Percentiles rank a stretch among this genome's conserved stretches.
Evolutionary conservation across 2,329 filamentous ascomycete species (phyloP).

Genomic region (Talaromyces sp.): DNA sequence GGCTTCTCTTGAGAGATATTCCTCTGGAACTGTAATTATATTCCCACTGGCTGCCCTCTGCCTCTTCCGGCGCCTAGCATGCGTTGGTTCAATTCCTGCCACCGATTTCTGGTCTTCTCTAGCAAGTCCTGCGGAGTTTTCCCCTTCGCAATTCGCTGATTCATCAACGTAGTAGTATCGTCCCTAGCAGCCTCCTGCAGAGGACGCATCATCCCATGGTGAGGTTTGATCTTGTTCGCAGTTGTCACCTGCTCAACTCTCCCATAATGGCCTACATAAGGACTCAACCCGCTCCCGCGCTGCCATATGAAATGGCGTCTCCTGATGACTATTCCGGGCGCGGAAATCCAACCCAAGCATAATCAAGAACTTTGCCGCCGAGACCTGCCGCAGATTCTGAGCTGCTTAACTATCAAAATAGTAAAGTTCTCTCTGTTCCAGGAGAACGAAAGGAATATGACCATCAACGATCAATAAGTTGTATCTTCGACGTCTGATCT

Average conservation of each 20-base stretch:
- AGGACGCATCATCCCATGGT: not conserved
- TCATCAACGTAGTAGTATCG: slow-evolving; percentile 2
- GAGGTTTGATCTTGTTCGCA: not conserved
- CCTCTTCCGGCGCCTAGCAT: not conserved
- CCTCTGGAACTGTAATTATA: not conserved
- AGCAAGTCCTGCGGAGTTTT: not conserved
- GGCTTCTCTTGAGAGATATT: not conserved
- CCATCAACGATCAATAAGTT: too few relatives aligned
- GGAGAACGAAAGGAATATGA: too few relatives aligned
- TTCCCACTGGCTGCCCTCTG: not conserved
- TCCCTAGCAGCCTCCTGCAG: not conserved
- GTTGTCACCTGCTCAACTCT: not conserved
- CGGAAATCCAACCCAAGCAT: not conserved
- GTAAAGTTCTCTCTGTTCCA: too few relatives aligned
- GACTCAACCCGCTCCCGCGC: not conserved
- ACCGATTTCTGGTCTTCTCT: not conserved
- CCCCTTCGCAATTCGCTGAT: not conserved
- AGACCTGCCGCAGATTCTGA: not conserved
- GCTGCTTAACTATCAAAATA: not conserved
- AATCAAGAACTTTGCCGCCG: not conserved
- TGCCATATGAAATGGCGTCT: not conserved
- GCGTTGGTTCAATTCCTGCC: not conserved
- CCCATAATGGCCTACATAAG: not conserved
- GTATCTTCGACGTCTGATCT: too few relatives aligned
- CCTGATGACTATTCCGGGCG: not conserved